phyloP scores from a whole-genome alignment of 163 green algal species.

The Scenedesmus sp. region DNA sequence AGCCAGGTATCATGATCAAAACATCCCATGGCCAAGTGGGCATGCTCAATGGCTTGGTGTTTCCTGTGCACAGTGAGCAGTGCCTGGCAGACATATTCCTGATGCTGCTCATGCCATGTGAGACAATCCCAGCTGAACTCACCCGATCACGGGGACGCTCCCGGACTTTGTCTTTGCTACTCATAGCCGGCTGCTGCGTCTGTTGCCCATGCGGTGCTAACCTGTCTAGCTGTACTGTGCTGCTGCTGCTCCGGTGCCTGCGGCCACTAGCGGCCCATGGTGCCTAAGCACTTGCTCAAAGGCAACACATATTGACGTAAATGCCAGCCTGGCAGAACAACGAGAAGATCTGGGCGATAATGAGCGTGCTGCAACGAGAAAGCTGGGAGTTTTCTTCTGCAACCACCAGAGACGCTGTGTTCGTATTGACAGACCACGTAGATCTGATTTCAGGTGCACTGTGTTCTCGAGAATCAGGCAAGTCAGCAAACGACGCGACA shows the following conservation, averaged over 20 bases:
- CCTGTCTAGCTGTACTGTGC: conserved; percentile 2
- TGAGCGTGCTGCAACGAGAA: background rate
- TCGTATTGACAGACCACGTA: background rate
- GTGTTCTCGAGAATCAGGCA: background rate
- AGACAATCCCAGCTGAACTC: background rate
- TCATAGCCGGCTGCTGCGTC: conserved; percentile 14
- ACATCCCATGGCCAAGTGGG: background rate
- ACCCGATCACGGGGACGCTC: conserved; percentile 10
- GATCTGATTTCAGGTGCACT: background rate
- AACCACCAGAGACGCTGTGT: background rate
- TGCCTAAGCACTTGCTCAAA: background rate
- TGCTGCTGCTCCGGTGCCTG: background rate
- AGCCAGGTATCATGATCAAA: background rate
- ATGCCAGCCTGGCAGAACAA: background rate
- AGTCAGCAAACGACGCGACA: background rate
- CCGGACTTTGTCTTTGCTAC: conserved; percentile 13
- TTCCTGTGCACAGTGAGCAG: background rate
- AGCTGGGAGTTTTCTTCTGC: background rate
- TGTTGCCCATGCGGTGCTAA: conserved; percentile 5
- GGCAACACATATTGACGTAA: background rate
- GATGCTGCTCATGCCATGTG: background rate
- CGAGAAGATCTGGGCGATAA: background rate
- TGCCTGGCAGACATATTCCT: background rate
- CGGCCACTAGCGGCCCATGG: background rate
- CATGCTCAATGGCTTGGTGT: background rate